Evolutionary conservation across 2,329 filamentous ascomycete species (phyloP), one percentile per base, ranked within the genome.

Genomic region (Fusarium cicatricum): DNA sequence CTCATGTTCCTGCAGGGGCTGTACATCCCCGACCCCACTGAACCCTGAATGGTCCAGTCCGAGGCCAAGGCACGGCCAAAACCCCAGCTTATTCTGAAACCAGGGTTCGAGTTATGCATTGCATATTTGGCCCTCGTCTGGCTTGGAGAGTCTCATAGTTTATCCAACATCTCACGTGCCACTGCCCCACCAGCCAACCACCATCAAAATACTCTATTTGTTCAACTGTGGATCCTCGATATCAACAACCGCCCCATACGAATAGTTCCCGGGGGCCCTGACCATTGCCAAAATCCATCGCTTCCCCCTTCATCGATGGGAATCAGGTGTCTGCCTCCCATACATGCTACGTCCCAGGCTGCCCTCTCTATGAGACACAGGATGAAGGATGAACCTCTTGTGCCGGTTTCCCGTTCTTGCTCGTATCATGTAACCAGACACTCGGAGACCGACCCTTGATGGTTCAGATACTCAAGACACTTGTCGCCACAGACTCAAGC

Each of bases 1-100:
- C 21, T 48, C 55, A 42, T 52, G 23, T 47, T 32, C 11, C 52
- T 53, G 55, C 50, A 60, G 60, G 59, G 60, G 55, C 47, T 56
- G 37, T 29, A 19, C 54, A 21, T 44, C 28, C 17, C 21, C 28
- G 38, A 28, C 46, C 38, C 46, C 21, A 7, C 21, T 21, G 21
- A 7, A 21, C 21, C 21, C 21, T 21, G 21, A 8, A 26, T 26
- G 23, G 9, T 42, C 59, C 59, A 62, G 49, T 63, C 55, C 40
- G 14, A 32, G 41, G 40, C 37, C 60, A 38, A 50, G 46, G 46
- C 37, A 56, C 42, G 37, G 41, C 47, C 60, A 45, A n/a, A n/a
- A 63, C 64, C 64, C 64, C 57, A 66, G 58, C 54, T 63, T 60
- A 41, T 53, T 67, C 64, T 67, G 64, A 67, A 67, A 67, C 64